Evolutionary conservation across 2,329 filamentous ascomycete genomes (phyloP).

Genomic region (Seiridium unicorne): DNA sequence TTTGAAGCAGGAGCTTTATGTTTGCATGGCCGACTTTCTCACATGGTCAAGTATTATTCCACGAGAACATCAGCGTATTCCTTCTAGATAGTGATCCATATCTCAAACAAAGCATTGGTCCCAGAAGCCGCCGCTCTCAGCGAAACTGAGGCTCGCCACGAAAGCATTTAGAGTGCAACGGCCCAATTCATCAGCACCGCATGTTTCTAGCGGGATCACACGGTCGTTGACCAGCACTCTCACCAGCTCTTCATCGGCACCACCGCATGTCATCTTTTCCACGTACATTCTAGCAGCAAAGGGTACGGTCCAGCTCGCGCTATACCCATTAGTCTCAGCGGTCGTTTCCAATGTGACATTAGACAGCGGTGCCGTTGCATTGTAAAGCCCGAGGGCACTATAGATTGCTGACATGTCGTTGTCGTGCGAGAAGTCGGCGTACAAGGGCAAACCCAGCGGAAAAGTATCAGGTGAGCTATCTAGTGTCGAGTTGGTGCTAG

Average conservation of each 20-base stretch:
- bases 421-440: slow-evolving; percentile 90
- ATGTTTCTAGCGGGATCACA: slow-evolving; percentile 69
- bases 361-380: slow-evolving; percentile 54
- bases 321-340: slow-evolving; percentile 62
- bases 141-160: slow-evolving; percentile 73
- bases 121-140: slow-evolving; percentile 71
- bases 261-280: slow-evolving; percentile 76
- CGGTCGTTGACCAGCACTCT: slow-evolving; percentile 81
- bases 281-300: slow-evolving; percentile 81
- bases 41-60: too few species aligned
- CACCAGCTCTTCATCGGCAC: slow-evolving; percentile 63
- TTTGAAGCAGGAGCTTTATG: too few species aligned
- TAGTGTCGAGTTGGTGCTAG: slow-evolving; percentile 74
- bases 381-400: slow-evolving; percentile 76
- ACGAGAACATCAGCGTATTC: too few species aligned
- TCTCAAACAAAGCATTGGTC: slow-evolving; percentile 52
- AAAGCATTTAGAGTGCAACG: slow-evolving; percentile 70
- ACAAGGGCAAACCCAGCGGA: slow-evolving; percentile 66
- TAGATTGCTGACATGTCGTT: slow-evolving; percentile 80
- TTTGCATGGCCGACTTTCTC: too few species aligned
- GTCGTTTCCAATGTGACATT: slow-evolving; percentile 48
- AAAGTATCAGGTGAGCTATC: slow-evolving; percentile 68
- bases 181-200: slow-evolving; percentile 67
- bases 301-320: slow-evolving; percentile 75
- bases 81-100: too few species aligned